Evolutionary conservation across 768 basidiomycete genomes (phyloP).

Genomic region (Erythrobasidium yunnanense): DNA sequence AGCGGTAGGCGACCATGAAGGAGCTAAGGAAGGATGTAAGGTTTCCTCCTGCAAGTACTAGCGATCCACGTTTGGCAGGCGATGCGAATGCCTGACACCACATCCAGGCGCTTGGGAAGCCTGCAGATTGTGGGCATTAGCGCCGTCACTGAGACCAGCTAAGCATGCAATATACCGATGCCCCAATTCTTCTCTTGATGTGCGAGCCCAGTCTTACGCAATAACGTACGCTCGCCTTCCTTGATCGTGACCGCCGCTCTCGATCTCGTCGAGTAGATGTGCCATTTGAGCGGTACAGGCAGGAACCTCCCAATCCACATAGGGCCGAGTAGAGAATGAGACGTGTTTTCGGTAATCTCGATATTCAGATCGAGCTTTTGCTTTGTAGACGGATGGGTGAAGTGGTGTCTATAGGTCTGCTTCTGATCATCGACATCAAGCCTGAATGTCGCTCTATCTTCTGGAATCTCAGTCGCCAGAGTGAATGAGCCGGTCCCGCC

Average conservation of each 20-base stretch:
- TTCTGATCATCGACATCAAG: neutral
- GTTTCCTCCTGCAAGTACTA: constrained; percentile 1
- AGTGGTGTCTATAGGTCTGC: constrained; percentile 1
- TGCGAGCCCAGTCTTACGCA: neutral
- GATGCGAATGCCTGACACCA: constrained; percentile 22
- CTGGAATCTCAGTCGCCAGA: constrained; percentile 6
- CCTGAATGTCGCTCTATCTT: constrained; percentile 5
- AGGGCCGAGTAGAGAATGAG: constrained; percentile 19
- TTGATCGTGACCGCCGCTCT: neutral
- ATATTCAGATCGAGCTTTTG: constrained; percentile 18
- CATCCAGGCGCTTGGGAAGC: constrained; percentile 22
- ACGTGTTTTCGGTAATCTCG: neutral
- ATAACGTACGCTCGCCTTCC: neutral
- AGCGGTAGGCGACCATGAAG: constrained; percentile 19
- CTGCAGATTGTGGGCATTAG: neutral
- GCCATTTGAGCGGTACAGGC: constrained; percentile 19
- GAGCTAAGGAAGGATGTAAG: constrained; percentile 8
- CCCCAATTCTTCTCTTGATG: constrained; percentile 23
- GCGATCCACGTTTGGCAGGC: neutral
- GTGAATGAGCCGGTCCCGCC: neutral
- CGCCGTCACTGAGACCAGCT: neutral
- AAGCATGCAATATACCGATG: neutral
- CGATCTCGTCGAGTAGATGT: constrained; percentile 15
- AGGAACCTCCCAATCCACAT: constrained; percentile 18
- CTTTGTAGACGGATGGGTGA: constrained; percentile 11